Evolutionary conservation across 2,329 filamentous ascomycete genomes (phyloP), one percentile per base, ranked within the genome.

Genomic region (Exophiala spinifera): DNA sequence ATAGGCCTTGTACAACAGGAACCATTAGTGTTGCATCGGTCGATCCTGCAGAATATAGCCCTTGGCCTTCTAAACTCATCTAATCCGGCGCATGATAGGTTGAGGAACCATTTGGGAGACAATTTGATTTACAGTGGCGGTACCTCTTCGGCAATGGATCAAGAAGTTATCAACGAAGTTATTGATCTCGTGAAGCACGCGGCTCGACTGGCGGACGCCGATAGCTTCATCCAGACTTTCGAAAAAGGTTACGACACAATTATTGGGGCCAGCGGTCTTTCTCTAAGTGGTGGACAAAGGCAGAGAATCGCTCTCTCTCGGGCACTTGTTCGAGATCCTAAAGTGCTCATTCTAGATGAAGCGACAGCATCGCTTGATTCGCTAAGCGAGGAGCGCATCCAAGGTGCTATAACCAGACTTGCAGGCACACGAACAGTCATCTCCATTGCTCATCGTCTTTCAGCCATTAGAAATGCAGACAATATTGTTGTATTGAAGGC

Each of bases 301-400:
- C 91, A 96, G 71, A 87, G 91, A 60, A 92, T 96, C 65, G 89
- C 91, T 4, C 91, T 96, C 67, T 89, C 91, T 2, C 79, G 89
- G 62, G 90, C 90, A 15, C 82, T 95, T 50, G 87, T 95, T 21
- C 90, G 86, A 8, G 86, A 95, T 64, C 91, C 91, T 0, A 89
- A 88, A 72, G 77, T 96, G 65, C 79, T 96, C 3, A 65, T 72
- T 14, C 60, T 72, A 3, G 70, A 72, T 46, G 70, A 72, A 55
- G 70, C 70, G 2, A 72, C 70, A 0, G 67, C 70, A 4, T 64
- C 70, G 6, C 59, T 72, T 25, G 70, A 72, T 54, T 70, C 70
- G 8, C 64, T 63, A 1, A 70, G 65, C 33, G 70, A 72, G 53
- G 62, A 64, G 20, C 60, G 69, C 13, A 69, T 72, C 33, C 68